phyloP scores from a whole-genome alignment of 345 rosid genomes.

The Trapa incisa region DNA sequence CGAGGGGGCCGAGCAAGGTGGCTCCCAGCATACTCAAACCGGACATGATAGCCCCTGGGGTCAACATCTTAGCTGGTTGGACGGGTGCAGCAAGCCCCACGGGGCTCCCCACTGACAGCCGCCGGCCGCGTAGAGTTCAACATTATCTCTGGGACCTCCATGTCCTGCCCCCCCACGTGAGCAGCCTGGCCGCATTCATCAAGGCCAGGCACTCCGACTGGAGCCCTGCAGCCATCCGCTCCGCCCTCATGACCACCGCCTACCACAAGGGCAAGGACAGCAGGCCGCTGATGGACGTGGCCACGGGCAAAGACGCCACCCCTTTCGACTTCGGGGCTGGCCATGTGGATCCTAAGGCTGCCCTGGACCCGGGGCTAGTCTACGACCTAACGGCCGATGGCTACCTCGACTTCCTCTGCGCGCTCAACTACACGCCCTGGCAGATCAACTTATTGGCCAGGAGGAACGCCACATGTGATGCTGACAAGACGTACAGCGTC shows the following conservation, averaged over 20 bases:
- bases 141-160: conserved; percentile 71
- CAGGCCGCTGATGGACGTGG: conserved; percentile 42
- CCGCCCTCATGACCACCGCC: conserved; percentile 91
- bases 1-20: conserved; percentile 71
- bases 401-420: conserved; percentile 66
- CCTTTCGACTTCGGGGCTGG: conserved; percentile 85
- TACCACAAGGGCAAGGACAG: conserved; percentile 46
- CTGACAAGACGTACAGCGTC: conserved; percentile 29
- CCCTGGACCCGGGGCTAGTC: conserved; percentile 62
- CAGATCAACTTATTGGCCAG: conserved; percentile 34
- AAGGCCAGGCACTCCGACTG: conserved; percentile 63
- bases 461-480: conserved; percentile 40
- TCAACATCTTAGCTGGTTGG: conserved; percentile 67
- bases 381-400: conserved; percentile 60
- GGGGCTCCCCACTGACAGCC: conserved; percentile 24
- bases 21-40: conserved; percentile 67
- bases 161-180: conserved; percentile 94
- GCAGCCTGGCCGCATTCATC: conserved; percentile 72
- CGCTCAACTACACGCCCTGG: conserved; percentile 41
- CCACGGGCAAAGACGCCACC: conserved; percentile 46
- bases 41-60: conserved; percentile 82
- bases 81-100: conserved; percentile 50
- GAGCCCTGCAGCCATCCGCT: conserved; percentile 79
- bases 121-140: conserved; percentile 57
- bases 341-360: conserved; percentile 63